These are phyloP conservation scores for Suhomyces anneliseae DNA, from an alignment of 1,139 yeast genomes.

Conservation along the genomic window DNA sequence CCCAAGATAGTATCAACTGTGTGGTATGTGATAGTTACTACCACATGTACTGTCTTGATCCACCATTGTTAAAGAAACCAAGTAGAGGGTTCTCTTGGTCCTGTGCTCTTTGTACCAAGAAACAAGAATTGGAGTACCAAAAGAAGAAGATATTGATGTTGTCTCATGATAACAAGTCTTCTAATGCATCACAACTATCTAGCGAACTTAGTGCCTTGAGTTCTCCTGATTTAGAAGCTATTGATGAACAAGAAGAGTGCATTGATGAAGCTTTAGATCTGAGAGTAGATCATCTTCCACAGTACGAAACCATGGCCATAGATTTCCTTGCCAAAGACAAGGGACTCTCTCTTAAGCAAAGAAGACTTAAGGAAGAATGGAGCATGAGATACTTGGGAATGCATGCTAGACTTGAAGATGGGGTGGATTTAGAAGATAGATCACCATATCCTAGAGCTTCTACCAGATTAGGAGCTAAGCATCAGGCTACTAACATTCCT, in stretches of 20 bases:
- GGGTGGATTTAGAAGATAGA: constrained; percentile 73
- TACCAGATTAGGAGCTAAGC: constrained; percentile 72
- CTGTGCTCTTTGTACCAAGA: constrained; percentile 76
- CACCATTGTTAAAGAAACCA: constrained; percentile 79
- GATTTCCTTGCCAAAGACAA: constrained; percentile 51
- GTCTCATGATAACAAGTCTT: constrained; percentile 44
- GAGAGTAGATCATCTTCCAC: constrained; percentile 36
- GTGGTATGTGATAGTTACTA: constrained; percentile 70
- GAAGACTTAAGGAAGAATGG: constrained; percentile 70
- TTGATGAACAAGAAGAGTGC: constrained; percentile 7
- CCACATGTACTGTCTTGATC: constrained; percentile 85
- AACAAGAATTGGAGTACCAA: constrained; percentile 38
- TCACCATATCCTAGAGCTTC: constrained; percentile 80
- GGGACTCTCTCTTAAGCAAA: constrained; percentile 39
- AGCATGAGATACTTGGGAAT: constrained; percentile 77
- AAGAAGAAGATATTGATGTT: constrained; percentile 42
- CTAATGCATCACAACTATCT: constrained; percentile 37
- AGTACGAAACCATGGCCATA: constrained; percentile 61
- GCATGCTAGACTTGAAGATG: constrained; percentile 76
- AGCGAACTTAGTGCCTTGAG: constrained; percentile 25
- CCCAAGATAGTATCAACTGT: constrained; percentile 76
- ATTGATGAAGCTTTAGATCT: constrained; percentile 9
- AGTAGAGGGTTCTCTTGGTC: constrained; percentile 91
- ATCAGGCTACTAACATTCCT: constrained; percentile 66
- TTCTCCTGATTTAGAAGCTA: constrained; percentile 11